Evolutionary conservation across 768 basidiomycete species (phyloP), one percentile per base, ranked within the genome.

Genomic region (Russula griseocarnosa): DNA sequence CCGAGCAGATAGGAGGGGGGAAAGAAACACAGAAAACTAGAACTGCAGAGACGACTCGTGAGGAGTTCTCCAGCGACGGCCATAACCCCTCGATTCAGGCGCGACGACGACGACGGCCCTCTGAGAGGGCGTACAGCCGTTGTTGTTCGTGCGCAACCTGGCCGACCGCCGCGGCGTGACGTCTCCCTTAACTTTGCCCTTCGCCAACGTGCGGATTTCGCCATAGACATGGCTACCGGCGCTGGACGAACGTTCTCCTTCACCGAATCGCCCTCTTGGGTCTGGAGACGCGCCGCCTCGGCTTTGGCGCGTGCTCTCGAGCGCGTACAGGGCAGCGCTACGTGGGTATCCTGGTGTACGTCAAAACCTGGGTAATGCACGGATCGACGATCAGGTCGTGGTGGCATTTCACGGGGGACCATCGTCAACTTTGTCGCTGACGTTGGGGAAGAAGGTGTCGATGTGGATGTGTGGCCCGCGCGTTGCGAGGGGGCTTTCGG

Each of bases 351-450:
- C n/a, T 44, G 49, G 53, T 63, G 62, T 32, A 69, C 66, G 57
- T 69, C 66, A 22, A 69, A 69, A 2, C 68, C 68, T 13, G 68
- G 68, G 38, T 69, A 67, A 34, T 69, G 68, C 55, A 51, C 56
- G 7, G 68, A 69, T 18, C 51, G 59, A 54, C 66, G 68, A 47
- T 69, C 60, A 20, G 66, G 59, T 1, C 52, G 55, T 13, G 56
- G 62, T 1, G 62, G 66, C 47, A 63, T 49, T 53, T 63, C 62
- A n/a, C 68, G 66, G 22, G 62, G 60, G 42, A 69, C 16, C 56
- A 69, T 58, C 32, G 42, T 63, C 28, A 30, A 10, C 38, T 24
- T 40, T 24, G 18, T 24, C 9, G 47, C 24, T 26, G 51, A 44
- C 24, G 22, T 16, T 24, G 60, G 40, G 6, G 64, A 26, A 20